Percentiles rank a stretch among this genome's conserved stretches.
Conservation (phyloP, 2,329 filamentous ascomycete species). For the Colletotrichum somersetense region DNA sequence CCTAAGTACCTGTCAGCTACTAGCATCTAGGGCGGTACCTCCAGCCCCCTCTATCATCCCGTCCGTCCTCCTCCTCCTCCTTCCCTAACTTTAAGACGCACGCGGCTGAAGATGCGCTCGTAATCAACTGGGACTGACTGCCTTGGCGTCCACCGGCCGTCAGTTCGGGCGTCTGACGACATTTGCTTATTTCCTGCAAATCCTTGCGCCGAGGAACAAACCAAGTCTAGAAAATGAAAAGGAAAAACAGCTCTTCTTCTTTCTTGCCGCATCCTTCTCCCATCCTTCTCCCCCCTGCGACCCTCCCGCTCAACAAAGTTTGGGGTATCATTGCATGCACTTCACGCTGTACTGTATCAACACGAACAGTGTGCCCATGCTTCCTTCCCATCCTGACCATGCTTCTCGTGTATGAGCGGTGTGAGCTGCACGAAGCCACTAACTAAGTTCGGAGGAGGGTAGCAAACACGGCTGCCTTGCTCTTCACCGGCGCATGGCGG, state of each 20-base stretch:
- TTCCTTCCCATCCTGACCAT: slow-evolving; percentile 10
- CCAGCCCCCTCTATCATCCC: slow-evolving; percentile 25
- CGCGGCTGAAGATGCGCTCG: slow-evolving; percentile 36
- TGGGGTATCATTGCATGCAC: slow-evolving; percentile 41
- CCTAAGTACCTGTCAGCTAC: slow-evolving; percentile 29
- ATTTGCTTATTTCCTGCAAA: slow-evolving; percentile 10
- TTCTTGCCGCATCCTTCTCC: background rate
- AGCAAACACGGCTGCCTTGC: slow-evolving; percentile 38
- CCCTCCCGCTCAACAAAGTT: slow-evolving; percentile 15
- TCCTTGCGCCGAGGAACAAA: background rate
- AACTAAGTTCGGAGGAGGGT: slow-evolving; percentile 38
- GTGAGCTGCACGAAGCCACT: slow-evolving; percentile 36
- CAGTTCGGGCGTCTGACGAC: slow-evolving; percentile 34
- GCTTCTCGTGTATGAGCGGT: slow-evolving; percentile 37
- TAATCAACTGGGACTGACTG: background rate
- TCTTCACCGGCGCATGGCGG: slow-evolving; percentile 29
- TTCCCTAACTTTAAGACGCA: slow-evolving; percentile 6
- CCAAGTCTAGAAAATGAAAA: no score
- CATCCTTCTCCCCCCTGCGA: background rate
- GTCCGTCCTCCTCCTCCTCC: slow-evolving; percentile 11
- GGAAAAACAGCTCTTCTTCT: background rate
- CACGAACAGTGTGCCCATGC: slow-evolving; percentile 14
- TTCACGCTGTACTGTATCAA: slow-evolving; percentile 33
- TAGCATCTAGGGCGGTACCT: slow-evolving; percentile 28
- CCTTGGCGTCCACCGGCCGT: slow-evolving; percentile 25